Evolutionary conservation across 1,284 basidiomycete species (phyloP).

Genomic region (Ustilago loliicola): DNA sequence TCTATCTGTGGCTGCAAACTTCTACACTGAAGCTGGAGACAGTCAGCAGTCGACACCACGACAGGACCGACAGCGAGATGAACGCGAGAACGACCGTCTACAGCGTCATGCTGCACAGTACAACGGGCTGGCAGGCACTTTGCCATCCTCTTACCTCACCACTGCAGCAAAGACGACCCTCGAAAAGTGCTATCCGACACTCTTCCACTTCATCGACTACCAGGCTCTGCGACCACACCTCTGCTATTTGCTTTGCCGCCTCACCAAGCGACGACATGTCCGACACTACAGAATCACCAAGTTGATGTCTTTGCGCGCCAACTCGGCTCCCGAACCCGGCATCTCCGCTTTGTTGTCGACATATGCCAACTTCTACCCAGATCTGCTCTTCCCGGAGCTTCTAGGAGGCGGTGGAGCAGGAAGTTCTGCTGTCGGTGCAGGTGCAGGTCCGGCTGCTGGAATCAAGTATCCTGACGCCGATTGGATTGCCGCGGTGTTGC

Average conservation of each 20-base stretch:
- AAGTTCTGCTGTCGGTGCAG: conserved; percentile 34
- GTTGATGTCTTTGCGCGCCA: conserved; percentile 50
- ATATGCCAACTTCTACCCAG: conserved; percentile 58
- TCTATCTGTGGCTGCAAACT: conserved; percentile 33
- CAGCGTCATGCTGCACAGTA: conserved; percentile 39
- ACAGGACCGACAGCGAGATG: conserved; percentile 21
- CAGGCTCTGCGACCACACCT: conserved; percentile 48
- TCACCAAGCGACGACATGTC: conserved; percentile 52
- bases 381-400: conserved; percentile 56
- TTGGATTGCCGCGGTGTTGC: conserved; percentile 44
- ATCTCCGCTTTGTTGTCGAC: conserved; percentile 52
- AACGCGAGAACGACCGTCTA: conserved; percentile 30
- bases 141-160: conserved; percentile 53
- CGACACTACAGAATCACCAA: conserved; percentile 57
- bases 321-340: conserved; percentile 35
- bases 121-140: conserved; percentile 19
- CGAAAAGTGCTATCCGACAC: conserved; percentile 48
- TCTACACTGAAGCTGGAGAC: conserved; percentile 20
- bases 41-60: background rate
- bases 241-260: conserved; percentile 53
- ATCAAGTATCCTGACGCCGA: conserved; percentile 53
- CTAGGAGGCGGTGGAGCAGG: conserved; percentile 31
- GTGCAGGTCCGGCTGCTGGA: conserved; percentile 26
- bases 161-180: conserved; percentile 37
- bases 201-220: conserved; percentile 62